phyloP scores from a whole-genome alignment of 192 early-diverging fungal genomes.

The Coemansia sp. region DNA sequence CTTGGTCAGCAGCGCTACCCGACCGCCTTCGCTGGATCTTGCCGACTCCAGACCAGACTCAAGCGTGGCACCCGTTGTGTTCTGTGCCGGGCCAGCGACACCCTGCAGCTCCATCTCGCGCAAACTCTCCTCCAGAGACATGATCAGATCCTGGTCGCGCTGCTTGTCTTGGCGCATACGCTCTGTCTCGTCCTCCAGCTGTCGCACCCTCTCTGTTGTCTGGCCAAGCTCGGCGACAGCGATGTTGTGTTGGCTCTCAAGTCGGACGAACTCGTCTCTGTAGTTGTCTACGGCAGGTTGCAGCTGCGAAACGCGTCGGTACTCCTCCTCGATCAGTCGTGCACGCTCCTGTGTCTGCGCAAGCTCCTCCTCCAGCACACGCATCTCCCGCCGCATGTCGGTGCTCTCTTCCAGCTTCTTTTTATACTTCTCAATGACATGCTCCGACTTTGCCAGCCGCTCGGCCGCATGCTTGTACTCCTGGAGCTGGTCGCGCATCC shows the following conservation, averaged over 20 bases:
- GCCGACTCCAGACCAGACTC: constrained; percentile 34
- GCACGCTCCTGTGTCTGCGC: constrained; percentile 69
- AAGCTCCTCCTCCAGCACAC: constrained; percentile 76
- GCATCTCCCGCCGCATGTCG: constrained; percentile 78
- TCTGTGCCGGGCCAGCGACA: constrained; percentile 34
- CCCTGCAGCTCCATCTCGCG: constrained; percentile 76
- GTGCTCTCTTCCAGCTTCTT: constrained; percentile 89
- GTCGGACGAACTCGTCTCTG: constrained; percentile 74
- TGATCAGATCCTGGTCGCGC: constrained; percentile 75
- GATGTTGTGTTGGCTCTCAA: constrained; percentile 72
- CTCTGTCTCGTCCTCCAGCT: constrained; percentile 63
- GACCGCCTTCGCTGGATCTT: constrained; percentile 34
- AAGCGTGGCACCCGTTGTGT: constrained; percentile 27
- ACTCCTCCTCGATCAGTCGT: constrained; percentile 83
- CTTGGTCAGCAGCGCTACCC: constrained; percentile 51
- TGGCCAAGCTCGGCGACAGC: constrained; percentile 72
- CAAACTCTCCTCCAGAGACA: constrained; percentile 75
- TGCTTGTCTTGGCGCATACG: constrained; percentile 63
- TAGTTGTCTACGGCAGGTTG: constrained; percentile 85
- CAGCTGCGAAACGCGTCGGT: constrained; percentile 73
- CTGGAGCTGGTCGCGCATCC: constrained; percentile 87
- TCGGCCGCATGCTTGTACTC: constrained; percentile 91
- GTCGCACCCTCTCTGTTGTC: constrained; percentile 68
- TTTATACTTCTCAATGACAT: constrained; percentile 95
- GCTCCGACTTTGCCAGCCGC: constrained; percentile 89